A percentile compares a stretch with the other conserved stretches of the same genome.
phyloP scores from a whole-genome alignment of 2,329 filamentous ascomycete species.

The Alternaria alternata region DNA sequence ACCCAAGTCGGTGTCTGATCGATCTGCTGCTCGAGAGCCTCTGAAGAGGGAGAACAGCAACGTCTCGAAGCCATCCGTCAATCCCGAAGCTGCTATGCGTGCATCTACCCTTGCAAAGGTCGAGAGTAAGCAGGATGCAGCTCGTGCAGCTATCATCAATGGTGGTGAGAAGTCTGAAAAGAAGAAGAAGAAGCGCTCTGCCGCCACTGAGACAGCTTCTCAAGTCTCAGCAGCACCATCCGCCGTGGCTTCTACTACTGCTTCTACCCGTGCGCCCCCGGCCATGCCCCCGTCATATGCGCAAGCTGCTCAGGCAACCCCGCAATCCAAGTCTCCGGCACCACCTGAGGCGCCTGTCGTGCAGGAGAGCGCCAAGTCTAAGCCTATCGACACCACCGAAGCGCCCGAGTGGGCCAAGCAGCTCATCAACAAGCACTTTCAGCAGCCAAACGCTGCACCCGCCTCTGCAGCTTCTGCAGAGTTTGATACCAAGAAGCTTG shows the following conservation, averaged over 20 bases:
- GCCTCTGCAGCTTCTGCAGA: slow-evolving; percentile 21
- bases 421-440: slow-evolving; percentile 42
- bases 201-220: slow-evolving; percentile 53
- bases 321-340: slow-evolving; percentile 43
- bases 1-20: slow-evolving; percentile 47
- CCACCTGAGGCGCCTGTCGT: slow-evolving; percentile 26
- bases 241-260: slow-evolving; percentile 15
- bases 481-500: slow-evolving; percentile 63
- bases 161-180: slow-evolving; percentile 54
- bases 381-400: slow-evolving; percentile 31
- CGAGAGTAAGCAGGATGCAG: slow-evolving; percentile 53
- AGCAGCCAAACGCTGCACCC: slow-evolving; percentile 30
- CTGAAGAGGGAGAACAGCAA: slow-evolving; percentile 48
- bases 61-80: slow-evolving; percentile 45
- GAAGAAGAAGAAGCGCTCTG: slow-evolving; percentile 74
- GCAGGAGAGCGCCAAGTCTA: slow-evolving; percentile 23
- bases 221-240: slow-evolving; percentile 50
- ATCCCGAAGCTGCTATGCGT: slow-evolving; percentile 50
- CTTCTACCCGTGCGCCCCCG: slow-evolving; percentile 27
- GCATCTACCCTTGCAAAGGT: slow-evolving; percentile 53
- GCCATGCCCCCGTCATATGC: slow-evolving; percentile 50
- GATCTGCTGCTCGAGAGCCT: slow-evolving; percentile 47
- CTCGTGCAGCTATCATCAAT: slow-evolving; percentile 52
- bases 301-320: slow-evolving; percentile 48
- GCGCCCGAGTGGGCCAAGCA: slow-evolving; percentile 50